Conservation (phyloP, 2,329 filamentous ascomycete species). For the Periconia macrospinosa region DNA sequence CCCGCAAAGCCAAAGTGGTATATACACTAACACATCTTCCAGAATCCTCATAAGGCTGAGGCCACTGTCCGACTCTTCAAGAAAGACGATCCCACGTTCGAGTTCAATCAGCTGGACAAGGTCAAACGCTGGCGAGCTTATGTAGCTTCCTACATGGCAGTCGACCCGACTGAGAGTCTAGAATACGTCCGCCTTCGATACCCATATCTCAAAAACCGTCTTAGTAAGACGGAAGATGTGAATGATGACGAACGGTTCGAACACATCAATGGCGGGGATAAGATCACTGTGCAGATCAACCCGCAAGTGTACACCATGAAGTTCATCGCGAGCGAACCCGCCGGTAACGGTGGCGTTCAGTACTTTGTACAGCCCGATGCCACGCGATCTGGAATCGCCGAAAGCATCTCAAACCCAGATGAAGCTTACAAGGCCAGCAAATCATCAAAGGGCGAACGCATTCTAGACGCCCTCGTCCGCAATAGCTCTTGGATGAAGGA, state of each 20-base stretch:
- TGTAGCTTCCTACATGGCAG: slow-evolving; percentile 84
- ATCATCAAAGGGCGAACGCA: slow-evolving; percentile 37
- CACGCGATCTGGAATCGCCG: slow-evolving; percentile 25
- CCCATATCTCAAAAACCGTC: slow-evolving; percentile 47
- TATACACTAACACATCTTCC: slow-evolving; percentile 25
- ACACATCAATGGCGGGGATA: slow-evolving; percentile 41
- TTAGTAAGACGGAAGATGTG: slow-evolving; percentile 38
- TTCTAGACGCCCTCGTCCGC: slow-evolving; percentile 46
- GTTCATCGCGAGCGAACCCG: slow-evolving; percentile 45
- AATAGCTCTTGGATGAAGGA: slow-evolving; percentile 53
- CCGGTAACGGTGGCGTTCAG: slow-evolving; percentile 39
- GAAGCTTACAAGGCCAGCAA: slow-evolving; percentile 34
- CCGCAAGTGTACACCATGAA: slow-evolving; percentile 47
- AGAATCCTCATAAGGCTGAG: slow-evolving; percentile 66
- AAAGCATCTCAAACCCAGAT: slow-evolving; percentile 36
- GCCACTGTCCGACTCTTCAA: slow-evolving; percentile 82
- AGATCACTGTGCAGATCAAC: slow-evolving; percentile 48
- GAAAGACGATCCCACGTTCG: slow-evolving; percentile 77
- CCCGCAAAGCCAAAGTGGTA: not conserved
- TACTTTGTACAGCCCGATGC: slow-evolving; percentile 45
- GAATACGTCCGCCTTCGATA: slow-evolving; percentile 34
- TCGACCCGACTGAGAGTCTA: slow-evolving; percentile 72
- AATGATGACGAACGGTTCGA: slow-evolving; percentile 34
- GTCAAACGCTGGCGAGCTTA: slow-evolving; percentile 88
- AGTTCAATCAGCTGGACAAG: slow-evolving; percentile 67